phyloP scores from a whole-genome alignment of 805 yeast genomes.

The Metschnikowia matae region DNA sequence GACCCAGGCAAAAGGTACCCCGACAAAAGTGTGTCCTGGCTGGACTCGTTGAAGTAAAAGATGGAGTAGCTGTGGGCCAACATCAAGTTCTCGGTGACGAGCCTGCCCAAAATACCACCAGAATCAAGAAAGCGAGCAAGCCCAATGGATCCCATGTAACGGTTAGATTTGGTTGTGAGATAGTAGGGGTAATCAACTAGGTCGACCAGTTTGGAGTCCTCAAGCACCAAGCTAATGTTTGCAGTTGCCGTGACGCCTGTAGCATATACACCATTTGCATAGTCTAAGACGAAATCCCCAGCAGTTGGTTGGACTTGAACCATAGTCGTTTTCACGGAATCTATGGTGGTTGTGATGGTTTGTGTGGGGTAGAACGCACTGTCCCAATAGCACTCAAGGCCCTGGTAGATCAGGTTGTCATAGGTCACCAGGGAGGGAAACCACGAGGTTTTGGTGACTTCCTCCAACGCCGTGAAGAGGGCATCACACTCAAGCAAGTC shows the following conservation, averaged over 20 bases:
- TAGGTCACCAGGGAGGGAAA: constrained; percentile 15
- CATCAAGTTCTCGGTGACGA: constrained; percentile 21
- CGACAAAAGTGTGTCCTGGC: constrained; percentile 10
- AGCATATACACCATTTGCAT: constrained; percentile 25
- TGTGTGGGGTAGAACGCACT: constrained; percentile 22
- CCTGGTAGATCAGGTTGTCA: constrained; percentile 20
- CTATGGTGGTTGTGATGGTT: constrained; percentile 11
- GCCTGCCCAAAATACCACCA: constrained; percentile 26
- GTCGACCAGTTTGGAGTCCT: constrained; percentile 10
- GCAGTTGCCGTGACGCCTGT: constrained; percentile 25
- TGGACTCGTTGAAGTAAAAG: constrained; percentile 23
- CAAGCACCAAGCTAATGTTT: constrained; percentile 15
- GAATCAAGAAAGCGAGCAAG: constrained; percentile 26
- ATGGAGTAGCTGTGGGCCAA: constrained; percentile 31
- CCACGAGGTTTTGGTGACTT: neutral
- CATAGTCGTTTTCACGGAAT: constrained; percentile 14
- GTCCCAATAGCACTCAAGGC: constrained; percentile 25
- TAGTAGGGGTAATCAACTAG: constrained; percentile 27
- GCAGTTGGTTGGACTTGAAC: neutral
- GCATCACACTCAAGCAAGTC: constrained; percentile 23
- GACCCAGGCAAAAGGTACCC: constrained; percentile 54
- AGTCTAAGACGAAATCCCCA: constrained; percentile 21
- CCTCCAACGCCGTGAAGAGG: constrained; percentile 7
- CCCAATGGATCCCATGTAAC: constrained; percentile 34
- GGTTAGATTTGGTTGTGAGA: constrained; percentile 21